Conservation (phyloP, 805 yeast species). For the Sugiyamaella lignohabitans region DNA sequence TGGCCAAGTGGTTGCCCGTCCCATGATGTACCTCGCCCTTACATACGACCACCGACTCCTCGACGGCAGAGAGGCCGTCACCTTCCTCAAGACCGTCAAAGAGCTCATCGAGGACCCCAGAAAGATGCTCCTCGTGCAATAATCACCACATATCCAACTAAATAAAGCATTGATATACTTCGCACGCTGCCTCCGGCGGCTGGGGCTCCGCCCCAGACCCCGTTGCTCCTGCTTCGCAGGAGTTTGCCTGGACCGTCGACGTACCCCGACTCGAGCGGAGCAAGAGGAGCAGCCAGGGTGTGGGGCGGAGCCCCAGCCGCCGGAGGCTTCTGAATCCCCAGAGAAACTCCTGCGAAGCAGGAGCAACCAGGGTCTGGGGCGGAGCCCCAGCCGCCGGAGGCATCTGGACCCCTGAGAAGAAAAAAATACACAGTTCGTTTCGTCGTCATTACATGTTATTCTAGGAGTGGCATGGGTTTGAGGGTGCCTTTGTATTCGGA, state of each 20-base stretch:
- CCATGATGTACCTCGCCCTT: slow-evolving; percentile 99
- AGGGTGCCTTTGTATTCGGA: slow-evolving; percentile 27
- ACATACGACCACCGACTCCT: slow-evolving; percentile 97
- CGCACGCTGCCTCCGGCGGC: background rate
- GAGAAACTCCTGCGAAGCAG: background rate
- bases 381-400: background rate
- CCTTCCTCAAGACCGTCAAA: slow-evolving; percentile 91
- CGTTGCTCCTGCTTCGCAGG: background rate
- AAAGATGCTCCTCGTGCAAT: slow-evolving; percentile 69
- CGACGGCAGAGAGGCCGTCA: slow-evolving; percentile 98
- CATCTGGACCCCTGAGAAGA: no score
- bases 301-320: no score
- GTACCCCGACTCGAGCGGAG: no score
- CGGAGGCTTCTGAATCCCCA: no score
- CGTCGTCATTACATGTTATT: no score
- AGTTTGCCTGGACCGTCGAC: background rate
- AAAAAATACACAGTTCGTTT: no score
- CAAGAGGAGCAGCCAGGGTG: no score
- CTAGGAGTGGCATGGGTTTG: slow-evolving; percentile 5
- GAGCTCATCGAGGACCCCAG: slow-evolving; percentile 98
- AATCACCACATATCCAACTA: background rate
- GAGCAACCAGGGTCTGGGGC: background rate
- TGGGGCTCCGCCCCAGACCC: background rate
- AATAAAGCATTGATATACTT: no score
- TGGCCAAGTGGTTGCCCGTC: slow-evolving; percentile 94